phyloP scores from a whole-genome alignment of 371 early-diverging fungal genomes.

The Apophysomyces elegans region DNA sequence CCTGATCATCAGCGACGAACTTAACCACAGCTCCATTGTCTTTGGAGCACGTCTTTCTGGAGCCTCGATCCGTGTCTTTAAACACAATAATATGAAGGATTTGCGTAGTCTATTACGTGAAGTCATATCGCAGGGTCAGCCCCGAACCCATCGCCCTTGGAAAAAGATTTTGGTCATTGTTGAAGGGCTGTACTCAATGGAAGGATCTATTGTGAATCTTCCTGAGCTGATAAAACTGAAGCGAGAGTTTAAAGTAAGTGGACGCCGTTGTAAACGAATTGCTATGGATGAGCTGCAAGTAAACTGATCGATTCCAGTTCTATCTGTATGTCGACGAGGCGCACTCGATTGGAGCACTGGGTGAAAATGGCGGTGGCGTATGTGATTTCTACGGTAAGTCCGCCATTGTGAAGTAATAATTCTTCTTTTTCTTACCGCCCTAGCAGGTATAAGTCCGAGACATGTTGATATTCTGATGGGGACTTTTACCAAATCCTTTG shows the following conservation, averaged over 20 bases:
- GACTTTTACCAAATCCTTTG: slow-evolving; percentile 99
- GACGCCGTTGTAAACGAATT: not conserved
- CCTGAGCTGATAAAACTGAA: slow-evolving; percentile 93
- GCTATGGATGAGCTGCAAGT: not conserved
- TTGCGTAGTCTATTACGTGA: slow-evolving; percentile 89
- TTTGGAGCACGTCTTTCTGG: slow-evolving; percentile 97
- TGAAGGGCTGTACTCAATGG: slow-evolving; percentile 99
- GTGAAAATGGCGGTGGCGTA: slow-evolving; percentile 91
- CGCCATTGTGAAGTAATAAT: not conserved
- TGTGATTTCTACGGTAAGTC: slow-evolving; percentile 83
- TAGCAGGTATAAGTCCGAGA: slow-evolving; percentile 74
- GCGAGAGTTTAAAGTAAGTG: slow-evolving; percentile 87
- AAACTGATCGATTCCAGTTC: slow-evolving; percentile 59
- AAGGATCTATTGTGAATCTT: slow-evolving; percentile 93
- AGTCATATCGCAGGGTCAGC: slow-evolving; percentile 98
- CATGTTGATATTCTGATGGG: slow-evolving; percentile 99
- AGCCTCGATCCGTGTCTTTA: slow-evolving; percentile 94
- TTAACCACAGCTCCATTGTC: slow-evolving; percentile 98
- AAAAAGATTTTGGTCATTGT: slow-evolving; percentile 98
- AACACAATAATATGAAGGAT: slow-evolving; percentile 90
- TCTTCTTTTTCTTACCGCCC: slow-evolving; percentile 13
- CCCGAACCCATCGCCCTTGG: slow-evolving; percentile 98
- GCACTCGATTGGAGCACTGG: slow-evolving; percentile 97
- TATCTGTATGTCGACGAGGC: slow-evolving; percentile 99
- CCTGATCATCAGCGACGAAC: slow-evolving; percentile 96